Base-by-base conservation (phyloP, 2,329 filamentous ascomycete genomes). In the Exophiala alcalophila region DNA sequence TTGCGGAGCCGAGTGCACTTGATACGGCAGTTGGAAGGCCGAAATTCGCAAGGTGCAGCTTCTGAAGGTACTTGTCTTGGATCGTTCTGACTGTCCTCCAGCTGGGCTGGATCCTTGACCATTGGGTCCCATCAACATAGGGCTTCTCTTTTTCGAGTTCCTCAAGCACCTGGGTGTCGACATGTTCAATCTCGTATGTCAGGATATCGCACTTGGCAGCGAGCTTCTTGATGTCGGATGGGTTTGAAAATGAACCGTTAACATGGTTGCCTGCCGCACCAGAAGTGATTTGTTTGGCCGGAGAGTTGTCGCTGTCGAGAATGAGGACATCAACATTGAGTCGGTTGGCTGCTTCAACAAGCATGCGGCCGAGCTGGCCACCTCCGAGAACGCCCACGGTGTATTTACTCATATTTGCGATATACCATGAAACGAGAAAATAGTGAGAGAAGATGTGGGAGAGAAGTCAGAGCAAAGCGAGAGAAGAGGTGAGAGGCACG, bases 151-250 rank as follows among this genome's bases (percentile, higher is more conserved):
- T 43, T 72, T 66, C n/a, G 80, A 94, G 80, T 60, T 91, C 84
- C 63, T 92, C 84, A 3, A 94, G 74, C 15, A 90, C 81, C 19
- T 85, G 71, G 9, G 86, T 89, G 62, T 94, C 78, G 44, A 94
- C 83, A 63, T 94, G 89, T 70, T 94, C 89, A 50, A 92, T 94
- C 65, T 95, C 89, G n/a, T 92, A 84, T 1, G 86, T 94, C 47
- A 94, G 70, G 14, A 92, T 77, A 60, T 91, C 84, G 50, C 80
- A 85, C 36, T 72, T 68, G n/a, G 73, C 64, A 2, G 88, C 86
- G 3, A 94, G 72, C 59, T 84, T 72, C 33, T 80, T 77, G 56
- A 94, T 86, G 57, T 84, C 83, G n/a, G 75, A 76, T 0, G 84
- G 69, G 52, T 92, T 83, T 59, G 86, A 86, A 73, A 92, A 94